Conservation (phyloP, 257 asterid species). For the Leonotis leonurus region DNA sequence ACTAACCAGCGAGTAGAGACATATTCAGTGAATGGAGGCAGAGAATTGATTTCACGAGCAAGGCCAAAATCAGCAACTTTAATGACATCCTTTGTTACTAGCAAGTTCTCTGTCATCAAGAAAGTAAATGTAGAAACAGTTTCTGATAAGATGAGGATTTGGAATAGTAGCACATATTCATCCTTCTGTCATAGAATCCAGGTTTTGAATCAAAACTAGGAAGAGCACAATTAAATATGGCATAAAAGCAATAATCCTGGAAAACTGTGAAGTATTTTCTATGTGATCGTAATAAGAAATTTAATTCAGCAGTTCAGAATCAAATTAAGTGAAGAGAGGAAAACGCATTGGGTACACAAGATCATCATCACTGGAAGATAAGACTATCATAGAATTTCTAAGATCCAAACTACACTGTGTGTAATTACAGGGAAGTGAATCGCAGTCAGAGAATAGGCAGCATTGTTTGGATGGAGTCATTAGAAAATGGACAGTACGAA, state of each 20-base stretch:
- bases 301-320: not conserved
- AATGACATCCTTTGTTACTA: conserved; percentile 45
- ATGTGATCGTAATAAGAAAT: not conserved
- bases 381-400: not conserved
- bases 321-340: not conserved
- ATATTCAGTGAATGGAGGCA: conserved; percentile 62
- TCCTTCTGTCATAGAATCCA: not conserved
- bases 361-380: too few relatives aligned
- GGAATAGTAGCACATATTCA: not conserved
- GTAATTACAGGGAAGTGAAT: not conserved
- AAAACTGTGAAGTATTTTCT: not conserved
- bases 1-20: conserved; percentile 72
- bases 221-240: not conserved
- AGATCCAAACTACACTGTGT: not conserved
- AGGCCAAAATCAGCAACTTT: conserved; percentile 68
- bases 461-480: too few relatives aligned
- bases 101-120: conserved; percentile 26
- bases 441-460: not conserved
- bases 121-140: not conserved
- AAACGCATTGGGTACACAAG: too few relatives aligned
- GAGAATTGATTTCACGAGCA: conserved; percentile 57
- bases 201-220: not conserved
- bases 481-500: conserved; percentile 14
- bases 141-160: not conserved
- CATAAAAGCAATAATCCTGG: not conserved